Base-by-base conservation (phyloP, 306 rosid genomes). In the Medicago arabica region DNA sequence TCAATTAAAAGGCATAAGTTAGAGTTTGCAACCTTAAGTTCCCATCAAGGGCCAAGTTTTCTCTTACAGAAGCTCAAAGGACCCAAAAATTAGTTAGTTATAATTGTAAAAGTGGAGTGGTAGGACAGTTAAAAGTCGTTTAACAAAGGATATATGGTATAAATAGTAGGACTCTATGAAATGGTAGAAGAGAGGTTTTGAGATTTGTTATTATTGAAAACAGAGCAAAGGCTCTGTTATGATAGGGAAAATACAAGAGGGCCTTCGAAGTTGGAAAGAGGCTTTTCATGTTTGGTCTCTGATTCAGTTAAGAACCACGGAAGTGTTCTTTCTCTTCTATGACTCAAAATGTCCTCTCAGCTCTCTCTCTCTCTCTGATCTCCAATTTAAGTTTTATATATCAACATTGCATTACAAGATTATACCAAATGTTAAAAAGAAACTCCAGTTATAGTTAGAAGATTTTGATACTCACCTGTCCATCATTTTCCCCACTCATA, bases 11-110 rank as follows among this genome's bases (percentile, higher is more conserved):
- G 41, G 39, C 8, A 53, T 67, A 8, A 6, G 15, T 16, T 77
- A 3, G 68, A 40, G 64, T 61, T 68, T 67, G 21, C 53, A 67
- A 70, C 18, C 49, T n/a, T 50, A 34, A 28, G 51, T 67, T 4
- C 50, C 13, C 40, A 59, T 59, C 63, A 43, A 55, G 44, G 23
- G 53, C 16, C 1, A 67, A 67, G 15, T 13, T 46, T 46, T 46
- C 15, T 40, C 10, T 8, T 40, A 3, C 10, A 7, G 44, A 28
- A 28, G 31, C 31, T 28, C 4, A 28, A 28, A 28, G 31, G 31
- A 28, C 31, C 31, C 31, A 3, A 28, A 28, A 4, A 28, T 4
- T 28, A 28, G 31, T 28, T 28, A 28, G 31, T 28, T 28, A 28
- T 28, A 28, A 28, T 28, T 28, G 31, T 28, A 28, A 4, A 28